These are phyloP conservation scores for Eutypella sp. DNA, from an alignment of 2,329 filamentous ascomycete species.

Conservation along the genomic window DNA sequence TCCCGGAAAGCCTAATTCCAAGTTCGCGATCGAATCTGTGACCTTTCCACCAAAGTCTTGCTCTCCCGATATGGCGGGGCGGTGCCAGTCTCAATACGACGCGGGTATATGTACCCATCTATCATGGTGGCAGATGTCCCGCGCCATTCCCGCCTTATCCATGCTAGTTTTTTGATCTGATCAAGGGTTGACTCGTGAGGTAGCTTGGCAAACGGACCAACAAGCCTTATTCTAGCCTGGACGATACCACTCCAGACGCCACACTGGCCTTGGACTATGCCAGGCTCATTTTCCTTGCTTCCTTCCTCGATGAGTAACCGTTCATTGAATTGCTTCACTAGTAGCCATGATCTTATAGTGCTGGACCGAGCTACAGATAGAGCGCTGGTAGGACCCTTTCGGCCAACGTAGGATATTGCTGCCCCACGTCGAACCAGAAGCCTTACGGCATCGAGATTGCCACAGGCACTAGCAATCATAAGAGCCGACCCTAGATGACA, in stretches of 20 bases:
- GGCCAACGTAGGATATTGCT: not conserved
- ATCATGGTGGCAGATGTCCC: not conserved
- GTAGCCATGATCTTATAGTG: not conserved
- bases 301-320: not conserved
- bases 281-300: not conserved
- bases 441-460: not conserved
- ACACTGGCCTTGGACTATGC: no score
- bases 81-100: no score
- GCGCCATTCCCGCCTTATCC: not conserved
- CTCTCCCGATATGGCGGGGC: no score
- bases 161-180: not conserved
- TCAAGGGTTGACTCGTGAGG: not conserved
- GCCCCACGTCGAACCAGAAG: not conserved
- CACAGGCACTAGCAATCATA: not conserved
- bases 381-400: not conserved
- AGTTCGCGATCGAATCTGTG: no score
- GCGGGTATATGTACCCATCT: no score
- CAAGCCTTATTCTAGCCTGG: not conserved
- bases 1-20: no score
- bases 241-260: no score
- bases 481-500: not conserved
- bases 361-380: not conserved
- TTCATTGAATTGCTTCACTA: not conserved
- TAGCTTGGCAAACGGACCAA: not conserved
- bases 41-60: no score